Percentiles rank a stretch among this genome's conserved stretches.
Conservation (phyloP, 2,329 filamentous ascomycete species). For the Colletotrichum sp. region DNA sequence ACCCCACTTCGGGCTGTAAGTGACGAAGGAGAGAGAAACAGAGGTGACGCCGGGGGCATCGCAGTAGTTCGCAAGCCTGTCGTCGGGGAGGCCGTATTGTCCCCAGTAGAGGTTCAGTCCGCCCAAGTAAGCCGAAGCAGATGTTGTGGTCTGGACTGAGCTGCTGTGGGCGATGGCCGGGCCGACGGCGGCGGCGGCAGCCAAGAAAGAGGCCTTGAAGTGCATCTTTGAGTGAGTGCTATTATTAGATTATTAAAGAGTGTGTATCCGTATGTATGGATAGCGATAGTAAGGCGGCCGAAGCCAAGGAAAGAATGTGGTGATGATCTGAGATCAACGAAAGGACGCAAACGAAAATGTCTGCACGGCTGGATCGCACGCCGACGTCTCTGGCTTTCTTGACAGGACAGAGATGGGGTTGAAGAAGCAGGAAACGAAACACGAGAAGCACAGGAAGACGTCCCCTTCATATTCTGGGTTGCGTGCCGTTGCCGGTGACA, state of each 20-base stretch:
- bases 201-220: conserved; percentile 31
- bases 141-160: not conserved
- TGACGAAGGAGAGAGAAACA: conserved; percentile 43
- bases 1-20: conserved; percentile 39
- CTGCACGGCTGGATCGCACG: conserved; percentile 17
- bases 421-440: not conserved
- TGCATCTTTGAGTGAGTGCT: conserved; percentile 1
- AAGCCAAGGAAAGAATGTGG: conserved; percentile 36
- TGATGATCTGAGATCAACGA: conserved; percentile 37
- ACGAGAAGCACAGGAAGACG: not conserved
- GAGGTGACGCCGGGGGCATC: conserved; percentile 38
- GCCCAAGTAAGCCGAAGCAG: conserved; percentile 18
- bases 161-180: conserved; percentile 10
- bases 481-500: not conserved
- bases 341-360: conserved; percentile 30
- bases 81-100: conserved; percentile 31
- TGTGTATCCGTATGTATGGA: not conserved
- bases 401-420: conserved; percentile 10
- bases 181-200: conserved; percentile 25
- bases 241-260: conserved; percentile 19
- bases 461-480: not conserved
- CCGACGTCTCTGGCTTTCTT: conserved; percentile 20
- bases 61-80: conserved; percentile 38
- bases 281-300: conserved; percentile 36
- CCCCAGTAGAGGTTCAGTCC: conserved; percentile 48